phyloP scores from a whole-genome alignment of 345 rosid species.

The Brassica cretica region DNA sequence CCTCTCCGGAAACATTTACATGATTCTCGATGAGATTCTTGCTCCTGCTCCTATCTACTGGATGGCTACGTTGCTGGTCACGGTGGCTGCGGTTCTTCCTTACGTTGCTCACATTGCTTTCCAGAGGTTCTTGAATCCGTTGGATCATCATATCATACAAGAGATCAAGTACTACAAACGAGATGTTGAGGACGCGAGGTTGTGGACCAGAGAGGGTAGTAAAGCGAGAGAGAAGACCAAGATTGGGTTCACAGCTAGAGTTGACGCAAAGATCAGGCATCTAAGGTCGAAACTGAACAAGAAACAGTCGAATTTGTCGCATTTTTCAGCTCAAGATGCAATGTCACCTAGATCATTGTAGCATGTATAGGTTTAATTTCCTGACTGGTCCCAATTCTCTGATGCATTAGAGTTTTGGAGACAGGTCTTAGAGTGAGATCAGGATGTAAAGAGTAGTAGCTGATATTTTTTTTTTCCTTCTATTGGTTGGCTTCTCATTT shows the following conservation, averaged over 20 bases:
- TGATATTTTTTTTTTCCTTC: constrained; percentile 20
- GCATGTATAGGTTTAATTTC: constrained; percentile 3
- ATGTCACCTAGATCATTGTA: constrained; percentile 45
- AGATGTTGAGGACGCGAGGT: constrained; percentile 67
- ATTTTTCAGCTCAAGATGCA: constrained; percentile 40
- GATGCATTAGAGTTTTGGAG: constrained; percentile 30
- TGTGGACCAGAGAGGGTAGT: constrained; percentile 91
- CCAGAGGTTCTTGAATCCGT: constrained; percentile 75
- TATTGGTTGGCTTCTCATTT: constrained; percentile 4
- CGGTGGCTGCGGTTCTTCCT: constrained; percentile 61
- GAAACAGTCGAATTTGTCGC: constrained; percentile 49
- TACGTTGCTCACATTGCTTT: constrained; percentile 65
- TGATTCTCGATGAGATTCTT: constrained; percentile 72
- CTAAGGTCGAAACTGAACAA: constrained; percentile 67
- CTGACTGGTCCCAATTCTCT: neutral
- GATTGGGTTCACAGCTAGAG: constrained; percentile 93
- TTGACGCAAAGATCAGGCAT: constrained; percentile 88
- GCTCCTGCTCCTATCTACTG: constrained; percentile 83
- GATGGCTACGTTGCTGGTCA: constrained; percentile 68
- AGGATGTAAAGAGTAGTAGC: constrained; percentile 34
- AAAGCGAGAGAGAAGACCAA: constrained; percentile 90
- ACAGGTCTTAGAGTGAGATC: constrained; percentile 35
- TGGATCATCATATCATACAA: constrained; percentile 97
- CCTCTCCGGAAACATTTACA: constrained; percentile 61
- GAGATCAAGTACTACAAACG: constrained; percentile 83